These are phyloP conservation scores for Neonectria ditissima DNA, from an alignment of 2,329 filamentous ascomycete genomes.

Conservation along the genomic window DNA sequence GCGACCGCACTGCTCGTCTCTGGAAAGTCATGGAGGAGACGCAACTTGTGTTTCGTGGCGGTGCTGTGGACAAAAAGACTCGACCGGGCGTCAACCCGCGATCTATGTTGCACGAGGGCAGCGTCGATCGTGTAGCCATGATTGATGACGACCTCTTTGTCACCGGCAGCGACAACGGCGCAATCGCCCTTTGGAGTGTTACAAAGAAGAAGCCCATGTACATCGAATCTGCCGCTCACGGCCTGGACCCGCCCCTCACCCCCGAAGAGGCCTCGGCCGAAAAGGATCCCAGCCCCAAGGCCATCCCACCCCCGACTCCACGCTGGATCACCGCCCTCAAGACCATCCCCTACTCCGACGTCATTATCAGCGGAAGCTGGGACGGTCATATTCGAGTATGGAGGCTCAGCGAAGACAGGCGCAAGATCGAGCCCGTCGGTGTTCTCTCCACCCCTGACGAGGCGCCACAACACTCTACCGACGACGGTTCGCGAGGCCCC, in stretches of 20 bases:
- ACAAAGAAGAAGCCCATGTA: slow-evolving; percentile 95
- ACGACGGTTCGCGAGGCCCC: slow-evolving; percentile 47
- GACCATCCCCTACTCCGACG: slow-evolving; percentile 88
- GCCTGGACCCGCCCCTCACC: slow-evolving; percentile 78
- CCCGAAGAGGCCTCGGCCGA: slow-evolving; percentile 81
- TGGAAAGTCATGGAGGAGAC: slow-evolving; percentile 98
- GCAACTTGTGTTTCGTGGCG: slow-evolving; percentile 93
- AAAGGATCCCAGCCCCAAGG: slow-evolving; percentile 67
- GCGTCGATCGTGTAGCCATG: slow-evolving; percentile 91
- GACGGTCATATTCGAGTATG: slow-evolving; percentile 86
- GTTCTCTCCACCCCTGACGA: slow-evolving; percentile 63
- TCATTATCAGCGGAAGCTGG: slow-evolving; percentile 94
- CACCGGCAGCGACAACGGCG: slow-evolving; percentile 92
- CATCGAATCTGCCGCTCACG: slow-evolving; percentile 84
- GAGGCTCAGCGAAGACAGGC: slow-evolving; percentile 86
- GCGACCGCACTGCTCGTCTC: slow-evolving; percentile 89
- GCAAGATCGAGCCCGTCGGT: slow-evolving; percentile 78
- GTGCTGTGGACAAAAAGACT: slow-evolving; percentile 70
- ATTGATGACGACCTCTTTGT: slow-evolving; percentile 91
- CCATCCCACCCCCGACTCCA: slow-evolving; percentile 74
- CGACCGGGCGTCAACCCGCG: slow-evolving; percentile 58
- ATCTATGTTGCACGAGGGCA: slow-evolving; percentile 78
- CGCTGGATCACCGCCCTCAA: slow-evolving; percentile 91
- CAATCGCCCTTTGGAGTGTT: slow-evolving; percentile 86
- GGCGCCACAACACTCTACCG: slow-evolving; percentile 38